These are phyloP conservation scores for Halenospora varia DNA, from an alignment of 495 filamentous ascomycete genomes.

Conservation along the genomic window DNA sequence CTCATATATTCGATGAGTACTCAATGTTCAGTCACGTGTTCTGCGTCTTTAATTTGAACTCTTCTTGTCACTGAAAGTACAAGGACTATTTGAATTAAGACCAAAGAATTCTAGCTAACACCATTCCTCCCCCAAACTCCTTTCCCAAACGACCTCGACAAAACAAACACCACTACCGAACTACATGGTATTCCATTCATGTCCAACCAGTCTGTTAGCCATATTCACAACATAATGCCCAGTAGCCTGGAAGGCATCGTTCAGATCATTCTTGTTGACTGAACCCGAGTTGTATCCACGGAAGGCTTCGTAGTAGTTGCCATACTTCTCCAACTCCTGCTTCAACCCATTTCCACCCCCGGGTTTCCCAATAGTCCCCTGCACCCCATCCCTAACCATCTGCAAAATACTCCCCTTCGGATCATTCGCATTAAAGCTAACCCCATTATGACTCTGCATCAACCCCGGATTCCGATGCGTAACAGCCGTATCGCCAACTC, in stretches of 20 bases:
- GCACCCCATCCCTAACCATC: slow-evolving; percentile 34
- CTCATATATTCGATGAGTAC: no score
- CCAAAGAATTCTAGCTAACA: no score
- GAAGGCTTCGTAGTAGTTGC: slow-evolving; percentile 33
- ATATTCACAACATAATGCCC: slow-evolving; percentile 34
- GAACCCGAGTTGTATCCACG: slow-evolving; percentile 39
- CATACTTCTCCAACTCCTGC: slow-evolving; percentile 26
- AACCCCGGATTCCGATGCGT: slow-evolving; percentile 25
- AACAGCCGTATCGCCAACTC: slow-evolving; percentile 31
- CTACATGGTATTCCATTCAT: slow-evolving; percentile 21
- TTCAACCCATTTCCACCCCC: slow-evolving; percentile 25
- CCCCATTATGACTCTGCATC: slow-evolving; percentile 13
- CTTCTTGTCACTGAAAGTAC: no score
- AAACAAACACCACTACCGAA: neutral
- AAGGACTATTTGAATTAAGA: no score
- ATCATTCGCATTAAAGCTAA: neutral
- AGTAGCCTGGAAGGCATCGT: slow-evolving; percentile 31
- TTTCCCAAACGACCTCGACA: no score
- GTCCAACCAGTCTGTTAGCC: slow-evolving; percentile 36
- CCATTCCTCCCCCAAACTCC: no score
- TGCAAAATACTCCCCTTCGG: slow-evolving; percentile 30
- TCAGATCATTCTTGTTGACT: slow-evolving; percentile 33
- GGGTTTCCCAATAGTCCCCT: no score
- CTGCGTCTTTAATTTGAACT: no score
- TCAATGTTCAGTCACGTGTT: no score